Evolutionary conservation across 805 yeast genomes (phyloP), one percentile per base, ranked within the genome.

Genomic region (Lachancea cidri): DNA sequence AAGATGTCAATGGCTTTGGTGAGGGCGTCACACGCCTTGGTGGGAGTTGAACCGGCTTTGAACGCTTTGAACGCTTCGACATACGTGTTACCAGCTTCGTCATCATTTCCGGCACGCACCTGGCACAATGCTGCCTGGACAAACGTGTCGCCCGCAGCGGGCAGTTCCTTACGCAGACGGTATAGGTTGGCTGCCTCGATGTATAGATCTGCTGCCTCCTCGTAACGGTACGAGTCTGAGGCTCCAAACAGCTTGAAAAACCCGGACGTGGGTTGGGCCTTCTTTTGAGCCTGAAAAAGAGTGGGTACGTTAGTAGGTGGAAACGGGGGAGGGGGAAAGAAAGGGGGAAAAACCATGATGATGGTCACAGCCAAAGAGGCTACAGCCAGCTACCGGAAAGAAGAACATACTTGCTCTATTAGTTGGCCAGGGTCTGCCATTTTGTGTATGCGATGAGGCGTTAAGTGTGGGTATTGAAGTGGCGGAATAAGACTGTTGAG

Each of bases 161-260:
- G 65, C 49, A 76, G 74, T 57, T 87, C 84, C 55, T 85, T 86
- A 51, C 77, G 80, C 43, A 93, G 65, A 47, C 89, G 76, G 68
- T 80, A 93, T 20, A 78, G 73, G 57, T 91, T 93, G n/a, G 94
- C 99, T 2, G 98, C 98, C 63, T 89, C 94, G 17, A 83, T 72
- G 58, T 81, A 91, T 20, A 86, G 66, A 49, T 93, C 98, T 3
- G 89, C 82, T 3, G 98, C 98, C 49, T 93, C 98, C 59, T 93
- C 99, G 39, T 70, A 76, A 46, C 86, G 74, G 47, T 75, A 72
- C 3, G 79, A 66, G 25, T 74, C 72, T 7, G 83, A 72, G 1
- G 83, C 74, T 3, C 91, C 83, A 39, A 87, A 74, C 16, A 83
- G 55, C 46, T 77, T 74, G 50, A 89, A 76, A 46, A 84, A 73